Conservation (phyloP, 179 eudicot genomes). For the Silene coronaria region DNA sequence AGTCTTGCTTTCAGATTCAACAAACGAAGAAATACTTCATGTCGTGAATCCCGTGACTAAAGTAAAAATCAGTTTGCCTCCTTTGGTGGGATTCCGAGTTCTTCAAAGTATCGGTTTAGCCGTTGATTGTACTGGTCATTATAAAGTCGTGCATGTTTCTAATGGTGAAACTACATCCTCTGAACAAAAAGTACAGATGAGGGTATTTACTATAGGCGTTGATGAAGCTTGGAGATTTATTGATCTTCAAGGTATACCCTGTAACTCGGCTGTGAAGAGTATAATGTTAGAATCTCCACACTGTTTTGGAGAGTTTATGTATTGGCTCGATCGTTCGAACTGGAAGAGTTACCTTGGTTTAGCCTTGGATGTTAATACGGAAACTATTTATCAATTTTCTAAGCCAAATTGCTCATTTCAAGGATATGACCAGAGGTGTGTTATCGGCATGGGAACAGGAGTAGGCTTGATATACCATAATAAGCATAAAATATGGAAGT, state of each 20-base stretch:
- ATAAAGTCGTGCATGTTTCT: conserved; percentile 1
- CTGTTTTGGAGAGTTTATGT: neutral
- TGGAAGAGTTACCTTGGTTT: neutral
- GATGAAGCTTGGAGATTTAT: conserved; percentile 12
- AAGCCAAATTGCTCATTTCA: neutral
- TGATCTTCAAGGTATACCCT: neutral
- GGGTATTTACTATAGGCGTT: neutral
- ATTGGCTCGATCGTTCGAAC: neutral
- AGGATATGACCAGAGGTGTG: too few species aligned
- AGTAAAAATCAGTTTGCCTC: conserved; percentile 1
- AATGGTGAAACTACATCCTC: neutral
- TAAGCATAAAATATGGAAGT: neutral
- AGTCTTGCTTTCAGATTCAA: neutral
- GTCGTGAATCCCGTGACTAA: conserved; percentile 2
- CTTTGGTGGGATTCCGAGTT: neutral
- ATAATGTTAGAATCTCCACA: neutral
- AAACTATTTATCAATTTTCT: too few species aligned
- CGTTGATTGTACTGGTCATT: neutral
- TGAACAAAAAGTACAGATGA: neutral
- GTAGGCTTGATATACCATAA: neutral
- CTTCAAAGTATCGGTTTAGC: neutral
- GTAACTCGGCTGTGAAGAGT: neutral
- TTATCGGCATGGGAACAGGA: neutral
- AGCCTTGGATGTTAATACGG: too few species aligned
- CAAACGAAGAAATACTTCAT: neutral